Evolutionary conservation across 1,139 yeast species (phyloP), one percentile per base, ranked within the genome.

Genomic region (Geotrichum bryndzae): DNA sequence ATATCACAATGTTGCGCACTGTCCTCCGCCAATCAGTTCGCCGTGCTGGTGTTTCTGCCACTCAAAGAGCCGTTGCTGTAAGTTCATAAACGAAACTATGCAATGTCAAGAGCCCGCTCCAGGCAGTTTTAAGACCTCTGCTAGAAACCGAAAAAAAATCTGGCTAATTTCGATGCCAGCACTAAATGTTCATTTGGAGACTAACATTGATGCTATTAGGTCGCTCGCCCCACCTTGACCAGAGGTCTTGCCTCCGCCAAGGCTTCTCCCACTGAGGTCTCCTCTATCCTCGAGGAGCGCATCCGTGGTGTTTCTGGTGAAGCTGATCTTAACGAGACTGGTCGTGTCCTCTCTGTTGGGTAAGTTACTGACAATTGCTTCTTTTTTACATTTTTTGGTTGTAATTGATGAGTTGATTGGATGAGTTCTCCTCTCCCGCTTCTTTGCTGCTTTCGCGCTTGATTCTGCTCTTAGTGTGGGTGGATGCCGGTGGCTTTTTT

Each of bases 241-340:
- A 75, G 88, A 75, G 87, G 96, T 80, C 90, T 84, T 77, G 97
- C 98, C 77, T 61, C 60, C 53, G 95, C 96, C 74, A 95, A 94
- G 87, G 96, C 98, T 76, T 92, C 96, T 73, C 98, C 99, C 78
- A 94, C 99, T 73, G 99, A 95, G 84, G 99, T 95, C 72, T 91
- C 99, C 72, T 90, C 98, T 67, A 94, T 95, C 82, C 87, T 95
- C 77, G 99, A 95, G 84, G 97, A 94, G 81, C 91, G 96, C 84
- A 95, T 95, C 85, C 91, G 97, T 84, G 99, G 99, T 82, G 95
- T 94, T 73, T 87, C 97, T 71, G 96, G 90, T 75, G 98, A 92
- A 81, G 91, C 97, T 74, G 87, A 90, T 87, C 88, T 95, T 76
- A 91, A 94, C 82, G 99, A 95, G 84, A 95, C 99, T 79, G 99